Conservation (phyloP, 176 grass and related monocot genomes). For the Oryza australiensis region DNA sequence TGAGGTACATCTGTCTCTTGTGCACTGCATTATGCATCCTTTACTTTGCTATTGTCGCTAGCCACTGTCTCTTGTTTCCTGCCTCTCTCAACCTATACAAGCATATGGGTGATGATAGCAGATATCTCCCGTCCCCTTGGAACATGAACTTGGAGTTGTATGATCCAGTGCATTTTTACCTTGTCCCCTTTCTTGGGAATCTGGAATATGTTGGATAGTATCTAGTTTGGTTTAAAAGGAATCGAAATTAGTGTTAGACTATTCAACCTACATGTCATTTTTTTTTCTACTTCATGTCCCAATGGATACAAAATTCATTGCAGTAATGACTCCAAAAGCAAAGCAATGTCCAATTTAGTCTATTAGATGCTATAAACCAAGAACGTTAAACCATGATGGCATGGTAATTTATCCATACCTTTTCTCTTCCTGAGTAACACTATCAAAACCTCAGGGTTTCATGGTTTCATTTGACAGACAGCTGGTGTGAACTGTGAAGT, state of each 20-base stretch:
- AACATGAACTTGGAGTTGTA: conserved; percentile 15
- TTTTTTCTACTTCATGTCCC: not conserved
- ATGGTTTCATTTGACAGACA: conserved; percentile 54
- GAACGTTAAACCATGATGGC: not conserved
- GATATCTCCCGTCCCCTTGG: not conserved
- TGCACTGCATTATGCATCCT: not conserved
- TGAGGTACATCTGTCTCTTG: conserved; percentile 56
- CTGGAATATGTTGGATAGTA: not conserved
- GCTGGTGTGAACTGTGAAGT: conserved; percentile 71
- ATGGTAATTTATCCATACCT: not conserved
- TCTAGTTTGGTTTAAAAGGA: not conserved
- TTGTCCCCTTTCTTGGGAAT: not conserved
- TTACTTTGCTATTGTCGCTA: not conserved
- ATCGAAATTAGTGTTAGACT: not conserved
- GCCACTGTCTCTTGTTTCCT: not conserved
- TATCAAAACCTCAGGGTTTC: not conserved
- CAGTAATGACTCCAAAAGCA: not conserved
- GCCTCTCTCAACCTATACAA: not conserved
- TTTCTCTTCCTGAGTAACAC: not conserved
- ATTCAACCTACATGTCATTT: not conserved
- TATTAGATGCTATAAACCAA: not conserved
- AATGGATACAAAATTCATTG: not conserved
- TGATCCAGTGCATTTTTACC: conserved; percentile 1
- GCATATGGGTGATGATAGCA: not conserved
- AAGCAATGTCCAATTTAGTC: not conserved